Percentiles rank a stretch among this genome's conserved stretches.
phyloP scores from a whole-genome alignment of 257 asterid species.

The Leonotis leonurus region DNA sequence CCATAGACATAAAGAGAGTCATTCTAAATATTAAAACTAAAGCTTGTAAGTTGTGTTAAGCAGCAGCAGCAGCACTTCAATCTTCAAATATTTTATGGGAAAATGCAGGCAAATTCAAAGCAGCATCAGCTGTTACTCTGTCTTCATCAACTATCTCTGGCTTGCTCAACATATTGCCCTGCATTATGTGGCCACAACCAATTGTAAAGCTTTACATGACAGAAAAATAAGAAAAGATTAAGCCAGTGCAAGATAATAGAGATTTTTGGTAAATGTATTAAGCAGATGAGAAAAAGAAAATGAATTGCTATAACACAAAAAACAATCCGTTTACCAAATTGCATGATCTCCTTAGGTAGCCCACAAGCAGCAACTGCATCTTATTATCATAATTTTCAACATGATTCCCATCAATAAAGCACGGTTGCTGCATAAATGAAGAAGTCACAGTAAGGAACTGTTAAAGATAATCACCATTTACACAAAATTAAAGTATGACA shows the following conservation, averaged over 20 bases:
- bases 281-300: too few relatives aligned
- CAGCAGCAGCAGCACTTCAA: not conserved
- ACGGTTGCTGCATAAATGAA: slow-evolving; percentile 43
- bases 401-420: slow-evolving; percentile 26
- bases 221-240: not conserved
- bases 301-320: too few relatives aligned
- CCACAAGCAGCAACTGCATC: slow-evolving; percentile 56
- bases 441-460: not conserved
- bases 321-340: slow-evolving; percentile 30
- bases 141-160: slow-evolving; percentile 43
- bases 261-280: not conserved
- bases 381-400: slow-evolving; percentile 23
- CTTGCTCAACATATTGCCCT: slow-evolving; percentile 20
- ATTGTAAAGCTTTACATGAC: not conserved
- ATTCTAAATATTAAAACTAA: not conserved
- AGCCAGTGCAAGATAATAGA: not conserved
- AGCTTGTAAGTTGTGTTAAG: not conserved
- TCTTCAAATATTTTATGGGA: slow-evolving; percentile 23
- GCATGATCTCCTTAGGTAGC: slow-evolving; percentile 51
- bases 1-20: not conserved
- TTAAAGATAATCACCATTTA: not conserved
- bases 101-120: slow-evolving; percentile 45
- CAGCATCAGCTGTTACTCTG: slow-evolving; percentile 37
- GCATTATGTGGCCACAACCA: slow-evolving; percentile 12
- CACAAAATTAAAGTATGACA: not conserved